These are phyloP conservation scores for Fragaria iinumae DNA, from an alignment of 306 rosid genomes.

Conservation along the genomic window DNA sequence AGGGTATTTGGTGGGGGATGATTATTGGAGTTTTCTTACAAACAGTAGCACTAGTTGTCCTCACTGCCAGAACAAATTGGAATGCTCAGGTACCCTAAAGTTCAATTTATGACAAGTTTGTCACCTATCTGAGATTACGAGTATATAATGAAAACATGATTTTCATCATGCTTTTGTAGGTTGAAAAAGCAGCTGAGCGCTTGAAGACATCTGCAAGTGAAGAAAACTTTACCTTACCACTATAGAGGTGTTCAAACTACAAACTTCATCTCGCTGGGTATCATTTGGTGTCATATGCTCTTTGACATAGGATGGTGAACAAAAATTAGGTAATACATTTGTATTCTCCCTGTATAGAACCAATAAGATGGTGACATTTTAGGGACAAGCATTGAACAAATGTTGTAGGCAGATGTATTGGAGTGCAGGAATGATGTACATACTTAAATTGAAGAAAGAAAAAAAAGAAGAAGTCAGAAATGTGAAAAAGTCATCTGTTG, in stretches of 20 bases:
- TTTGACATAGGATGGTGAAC: neutral
- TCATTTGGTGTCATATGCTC: neutral
- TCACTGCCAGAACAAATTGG: slow-evolving; percentile 14
- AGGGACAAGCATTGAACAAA: neutral
- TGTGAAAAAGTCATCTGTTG: too few relatives aligned
- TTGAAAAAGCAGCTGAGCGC: slow-evolving; percentile 9
- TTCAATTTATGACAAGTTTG: neutral
- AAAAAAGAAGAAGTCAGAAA: neutral
- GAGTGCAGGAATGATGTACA: neutral
- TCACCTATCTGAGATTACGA: neutral
- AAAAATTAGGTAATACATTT: neutral
- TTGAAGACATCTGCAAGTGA: neutral
- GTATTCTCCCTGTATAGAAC: neutral
- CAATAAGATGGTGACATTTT: neutral
- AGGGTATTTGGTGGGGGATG: slow-evolving; percentile 15
- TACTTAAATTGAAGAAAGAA: neutral
- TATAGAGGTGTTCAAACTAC: neutral
- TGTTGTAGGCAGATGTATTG: neutral
- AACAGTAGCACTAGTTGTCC: neutral
- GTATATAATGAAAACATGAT: neutral
- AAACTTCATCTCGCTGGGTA: neutral
- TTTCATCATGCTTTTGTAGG: neutral
- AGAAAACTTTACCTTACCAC: neutral
- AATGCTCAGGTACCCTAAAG: slow-evolving; percentile 2
- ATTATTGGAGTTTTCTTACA: slow-evolving; percentile 6